A percentile compares a stretch with the other conserved stretches of the same genome.
Conservation (phyloP, 208 protist genomes). For the Acanthamoeba lenticulata region DNA sequence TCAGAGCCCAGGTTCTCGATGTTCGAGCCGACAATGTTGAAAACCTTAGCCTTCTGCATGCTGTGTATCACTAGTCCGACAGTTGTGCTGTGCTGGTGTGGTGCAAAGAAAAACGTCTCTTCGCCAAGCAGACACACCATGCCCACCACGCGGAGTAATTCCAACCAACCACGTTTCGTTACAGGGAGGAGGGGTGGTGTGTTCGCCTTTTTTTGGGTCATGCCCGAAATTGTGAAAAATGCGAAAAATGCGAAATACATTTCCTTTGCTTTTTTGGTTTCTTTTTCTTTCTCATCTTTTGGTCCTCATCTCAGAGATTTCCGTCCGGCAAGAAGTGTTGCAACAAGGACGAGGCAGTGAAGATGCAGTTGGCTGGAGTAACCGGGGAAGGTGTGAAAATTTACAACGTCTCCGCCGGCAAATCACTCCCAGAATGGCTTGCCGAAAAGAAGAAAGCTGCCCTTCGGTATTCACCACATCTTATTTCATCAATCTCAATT, state of each 20-base stretch:
- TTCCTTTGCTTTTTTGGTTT: no score
- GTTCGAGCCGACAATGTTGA: not conserved
- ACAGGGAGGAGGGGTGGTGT: no score
- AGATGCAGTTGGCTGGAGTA: constrained; percentile 29
- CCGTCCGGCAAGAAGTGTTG: not conserved
- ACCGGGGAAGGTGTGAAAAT: constrained; percentile 64
- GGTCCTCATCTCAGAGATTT: no score
- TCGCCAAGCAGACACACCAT: no score
- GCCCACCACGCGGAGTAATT: no score
- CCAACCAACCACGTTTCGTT: no score
- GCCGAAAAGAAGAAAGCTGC: constrained; percentile 60
- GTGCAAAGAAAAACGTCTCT: no score
- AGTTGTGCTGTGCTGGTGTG: no score
- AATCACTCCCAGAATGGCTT: constrained; percentile 63
- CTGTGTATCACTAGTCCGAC: no score
- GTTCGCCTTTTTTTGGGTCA: not conserved
- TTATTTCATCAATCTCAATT: not conserved
- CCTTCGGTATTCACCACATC: not conserved
- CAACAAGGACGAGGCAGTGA: not conserved
- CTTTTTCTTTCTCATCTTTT: no score
- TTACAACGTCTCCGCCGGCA: constrained; percentile 69
- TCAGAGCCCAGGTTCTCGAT: constrained; percentile 7
- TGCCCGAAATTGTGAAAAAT: not conserved
- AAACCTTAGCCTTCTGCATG: constrained; percentile 59
- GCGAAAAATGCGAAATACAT: not conserved